Evolutionary conservation across 768 basidiomycete genomes (phyloP).

Genomic region (Holtermannia corniformis): DNA sequence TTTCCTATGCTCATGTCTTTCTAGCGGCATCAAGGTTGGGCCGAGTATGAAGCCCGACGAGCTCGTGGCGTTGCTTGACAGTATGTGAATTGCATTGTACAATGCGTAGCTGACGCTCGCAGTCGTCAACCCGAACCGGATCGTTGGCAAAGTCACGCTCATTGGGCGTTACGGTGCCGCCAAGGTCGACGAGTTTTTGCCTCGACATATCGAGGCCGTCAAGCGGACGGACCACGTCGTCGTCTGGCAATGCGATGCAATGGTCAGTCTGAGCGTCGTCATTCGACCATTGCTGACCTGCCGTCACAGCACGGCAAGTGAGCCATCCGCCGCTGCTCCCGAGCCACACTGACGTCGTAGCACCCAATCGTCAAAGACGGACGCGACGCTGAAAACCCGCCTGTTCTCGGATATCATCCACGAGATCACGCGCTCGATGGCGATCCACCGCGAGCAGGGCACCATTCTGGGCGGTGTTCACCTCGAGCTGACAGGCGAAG

Average conservation of each 20-base stretch:
- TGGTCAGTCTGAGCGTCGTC: constrained; percentile 44
- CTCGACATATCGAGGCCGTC: constrained; percentile 72
- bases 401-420: constrained; percentile 74
- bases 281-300: background rate
- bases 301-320: constrained; percentile 71
- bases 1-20: background rate
- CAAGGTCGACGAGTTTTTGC: constrained; percentile 69
- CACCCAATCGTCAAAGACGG: constrained; percentile 68
- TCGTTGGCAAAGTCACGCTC: constrained; percentile 71
- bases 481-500: constrained; percentile 84
- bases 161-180: constrained; percentile 89
- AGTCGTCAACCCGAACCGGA: constrained; percentile 83
- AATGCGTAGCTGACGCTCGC: background rate
- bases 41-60: constrained; percentile 75
- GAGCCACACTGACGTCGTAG: constrained; percentile 42
- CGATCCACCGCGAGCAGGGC: constrained; percentile 63
- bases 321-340: constrained; percentile 37
- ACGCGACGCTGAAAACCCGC: constrained; percentile 67
- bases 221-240: constrained; percentile 73
- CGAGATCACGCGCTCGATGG: constrained; percentile 72
- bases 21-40: constrained; percentile 79
- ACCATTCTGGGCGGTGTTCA: constrained; percentile 73
- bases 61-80: constrained; percentile 61
- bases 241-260: constrained; percentile 91
- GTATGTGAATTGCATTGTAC: constrained; percentile 43